Base-by-base conservation (phyloP, 2,329 filamentous ascomycete genomes). In the Fusarium euwallaceae region DNA sequence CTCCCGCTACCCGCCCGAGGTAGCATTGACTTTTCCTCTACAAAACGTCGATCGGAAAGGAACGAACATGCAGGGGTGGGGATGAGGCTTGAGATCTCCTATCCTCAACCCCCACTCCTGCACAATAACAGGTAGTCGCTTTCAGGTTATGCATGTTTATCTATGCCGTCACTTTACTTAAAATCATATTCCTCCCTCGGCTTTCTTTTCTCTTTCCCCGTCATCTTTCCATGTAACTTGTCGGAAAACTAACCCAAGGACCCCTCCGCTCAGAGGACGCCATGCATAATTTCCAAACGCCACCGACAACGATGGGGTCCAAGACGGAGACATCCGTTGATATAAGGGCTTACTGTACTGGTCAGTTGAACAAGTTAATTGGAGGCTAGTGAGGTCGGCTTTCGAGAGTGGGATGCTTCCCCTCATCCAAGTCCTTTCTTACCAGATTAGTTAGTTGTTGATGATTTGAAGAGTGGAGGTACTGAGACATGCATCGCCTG, bases 351-450 rank as follows among this genome's bases (percentile, higher is more conserved):
- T 12, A 53, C 48, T 29, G 17, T 12, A 6, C 27, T 32, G 24
- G 48, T 14, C 53, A 36, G 32, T 36, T 20, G 7, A 8, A 36
- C n/a, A 11, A 12, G 20, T 36, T n/a, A 16, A 36, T 36, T 56
- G n/a, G 29, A n/a, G 4, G 20, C 53, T 36, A 59, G 55, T 24
- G 20, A 24, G 11, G 55, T 17, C 8, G 34, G 27, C 22, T 22
- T 37, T 36, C 55, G 17, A 39, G 55, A 59, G 55, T 59, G 55
- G 55, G 55, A 59, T 41, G 34, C 9, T 59, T 37, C 55, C 55
- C 55, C 55, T 59, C 55, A 48, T 48, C 16, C 43, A 9, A 48
- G 43, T 6, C 12, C 16, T 37, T 39, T 5, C 6, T 6, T 24
- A 24, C 17, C 16, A 53, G 48, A 53, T 29, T 53, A 6, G 45